A percentile compares a stretch with the other conserved stretches of the same genome.
Conservation (phyloP, 306 rosid genomes). For the Glycine latifolia region DNA sequence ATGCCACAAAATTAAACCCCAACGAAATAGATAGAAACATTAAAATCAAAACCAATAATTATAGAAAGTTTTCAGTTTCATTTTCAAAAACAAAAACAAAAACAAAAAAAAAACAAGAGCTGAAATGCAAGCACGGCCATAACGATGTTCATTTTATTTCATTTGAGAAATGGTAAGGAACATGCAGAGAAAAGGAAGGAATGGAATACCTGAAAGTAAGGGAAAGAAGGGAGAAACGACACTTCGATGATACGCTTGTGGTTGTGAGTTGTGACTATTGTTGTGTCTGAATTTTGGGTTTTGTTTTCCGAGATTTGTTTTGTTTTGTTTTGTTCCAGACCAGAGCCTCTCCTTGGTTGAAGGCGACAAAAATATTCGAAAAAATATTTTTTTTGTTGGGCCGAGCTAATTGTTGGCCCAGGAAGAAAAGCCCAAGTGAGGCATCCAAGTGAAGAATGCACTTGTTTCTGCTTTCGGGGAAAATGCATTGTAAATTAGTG, state of each 20-base stretch:
- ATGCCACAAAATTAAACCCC: neutral
- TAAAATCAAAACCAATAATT: slow-evolving; percentile 2
- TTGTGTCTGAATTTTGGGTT: slow-evolving; percentile 14
- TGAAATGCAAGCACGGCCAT: neutral
- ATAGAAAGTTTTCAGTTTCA: neutral
- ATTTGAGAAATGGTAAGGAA: neutral
- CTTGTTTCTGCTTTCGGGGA: too few relatives aligned
- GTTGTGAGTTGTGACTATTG: slow-evolving; percentile 10
- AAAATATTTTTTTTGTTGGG: neutral
- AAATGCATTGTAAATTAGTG: too few relatives aligned
- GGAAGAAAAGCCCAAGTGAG: neutral
- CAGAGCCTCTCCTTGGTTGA: neutral
- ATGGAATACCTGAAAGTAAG: slow-evolving; percentile 35
- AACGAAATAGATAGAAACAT: neutral
- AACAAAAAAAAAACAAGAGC: neutral
- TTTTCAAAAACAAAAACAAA: neutral
- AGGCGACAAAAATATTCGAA: neutral
- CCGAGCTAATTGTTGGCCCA: neutral
- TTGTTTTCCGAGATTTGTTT: slow-evolving; percentile 24
- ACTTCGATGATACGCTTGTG: slow-evolving; percentile 23
- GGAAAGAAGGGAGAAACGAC: slow-evolving; percentile 20
- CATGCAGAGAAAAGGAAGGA: neutral
- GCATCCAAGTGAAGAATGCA: neutral
- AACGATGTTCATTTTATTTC: neutral
- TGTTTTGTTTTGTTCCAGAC: neutral